phyloP scores from a whole-genome alignment of 2,329 filamentous ascomycete species.

The Westerdykella sp. region DNA sequence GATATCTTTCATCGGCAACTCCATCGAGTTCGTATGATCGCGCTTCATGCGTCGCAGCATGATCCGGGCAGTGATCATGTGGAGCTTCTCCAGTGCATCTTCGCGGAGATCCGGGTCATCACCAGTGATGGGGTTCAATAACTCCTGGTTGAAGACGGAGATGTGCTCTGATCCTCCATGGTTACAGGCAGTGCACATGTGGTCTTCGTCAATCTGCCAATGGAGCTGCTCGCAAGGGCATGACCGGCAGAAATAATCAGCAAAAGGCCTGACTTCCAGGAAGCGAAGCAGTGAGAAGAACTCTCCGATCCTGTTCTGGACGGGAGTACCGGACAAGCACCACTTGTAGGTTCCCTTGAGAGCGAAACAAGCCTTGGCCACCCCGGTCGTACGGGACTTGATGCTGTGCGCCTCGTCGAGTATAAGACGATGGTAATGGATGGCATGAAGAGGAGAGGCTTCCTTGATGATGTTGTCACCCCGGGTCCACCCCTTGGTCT shows the following conservation, averaged over 20 bases:
- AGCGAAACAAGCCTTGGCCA: conserved; percentile 91
- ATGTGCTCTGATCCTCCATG: conserved; percentile 62
- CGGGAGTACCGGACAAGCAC: conserved; percentile 90
- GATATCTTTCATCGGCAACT: conserved; percentile 90
- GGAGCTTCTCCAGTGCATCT: conserved; percentile 72
- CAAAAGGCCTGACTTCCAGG: conserved; percentile 79
- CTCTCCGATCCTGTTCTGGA: conserved; percentile 95
- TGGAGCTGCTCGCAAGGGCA: conserved; percentile 77
- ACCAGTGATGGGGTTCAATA: conserved; percentile 68
- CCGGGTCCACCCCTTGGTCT: conserved; percentile 82
- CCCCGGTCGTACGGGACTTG: conserved; percentile 82
- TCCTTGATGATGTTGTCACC: conserved; percentile 77
- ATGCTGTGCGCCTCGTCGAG: conserved; percentile 95
- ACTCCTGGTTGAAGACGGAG: conserved; percentile 88
- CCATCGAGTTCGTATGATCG: conserved; percentile 90
- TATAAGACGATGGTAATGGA: conserved; percentile 84
- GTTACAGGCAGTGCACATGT: conserved; percentile 64
- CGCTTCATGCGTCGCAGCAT: conserved; percentile 95
- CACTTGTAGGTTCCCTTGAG: conserved; percentile 84
- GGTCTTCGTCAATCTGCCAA: conserved; percentile 70
- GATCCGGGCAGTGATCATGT: conserved; percentile 82
- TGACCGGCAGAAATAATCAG: conserved; percentile 87
- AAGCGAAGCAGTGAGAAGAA: conserved; percentile 94
- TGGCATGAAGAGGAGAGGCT: conserved; percentile 67
- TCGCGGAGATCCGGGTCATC: conserved; percentile 51